These are phyloP conservation scores for Schwanniomyces occidentalis DNA, from an alignment of 805 yeast species.

Conservation along the genomic window DNA sequence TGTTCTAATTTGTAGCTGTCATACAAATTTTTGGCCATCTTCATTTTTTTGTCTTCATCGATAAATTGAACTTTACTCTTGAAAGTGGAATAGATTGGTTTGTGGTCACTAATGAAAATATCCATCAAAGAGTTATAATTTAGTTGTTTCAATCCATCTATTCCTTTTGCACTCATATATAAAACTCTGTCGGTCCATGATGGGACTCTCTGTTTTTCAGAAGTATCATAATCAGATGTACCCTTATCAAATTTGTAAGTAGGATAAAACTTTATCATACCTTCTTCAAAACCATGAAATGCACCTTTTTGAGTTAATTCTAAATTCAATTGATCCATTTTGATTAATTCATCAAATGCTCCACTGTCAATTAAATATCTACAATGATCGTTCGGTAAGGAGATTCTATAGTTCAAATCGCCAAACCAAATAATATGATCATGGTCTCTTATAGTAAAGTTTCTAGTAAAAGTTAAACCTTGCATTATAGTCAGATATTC, in stretches of 20 bases:
- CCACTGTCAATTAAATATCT: slow-evolving; percentile 48
- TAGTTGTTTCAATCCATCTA: slow-evolving; percentile 49
- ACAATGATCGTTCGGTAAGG: slow-evolving; percentile 69
- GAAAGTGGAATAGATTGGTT: slow-evolving; percentile 87
- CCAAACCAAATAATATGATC: slow-evolving; percentile 90
- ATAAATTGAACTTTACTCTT: slow-evolving; percentile 64
- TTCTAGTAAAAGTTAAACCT: slow-evolving; percentile 78
- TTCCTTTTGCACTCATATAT: slow-evolving; percentile 48
- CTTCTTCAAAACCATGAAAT: slow-evolving; percentile 80
- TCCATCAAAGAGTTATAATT: slow-evolving; percentile 66
- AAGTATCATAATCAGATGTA: slow-evolving; percentile 76
- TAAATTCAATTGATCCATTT: slow-evolving; percentile 72
- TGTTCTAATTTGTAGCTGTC: slow-evolving; percentile 29
- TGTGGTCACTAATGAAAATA: slow-evolving; percentile 78
- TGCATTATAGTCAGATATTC: slow-evolving; percentile 76
- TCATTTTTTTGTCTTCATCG: slow-evolving; percentile 41
- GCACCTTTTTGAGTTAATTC: slow-evolving; percentile 72
- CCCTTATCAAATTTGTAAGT: slow-evolving; percentile 95
- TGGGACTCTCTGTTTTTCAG: slow-evolving; percentile 90
- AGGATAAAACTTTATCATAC: slow-evolving; percentile 78
- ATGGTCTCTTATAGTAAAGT: slow-evolving; percentile 68
- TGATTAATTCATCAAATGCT: slow-evolving; percentile 55
- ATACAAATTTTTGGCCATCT: slow-evolving; percentile 29
- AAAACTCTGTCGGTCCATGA: slow-evolving; percentile 97
- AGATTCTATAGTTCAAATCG: slow-evolving; percentile 86